Evolutionary conservation across 1,284 basidiomycete genomes (phyloP), one percentile per base, ranked within the genome.

Genomic region (Neotropicomus parvogracilis): DNA sequence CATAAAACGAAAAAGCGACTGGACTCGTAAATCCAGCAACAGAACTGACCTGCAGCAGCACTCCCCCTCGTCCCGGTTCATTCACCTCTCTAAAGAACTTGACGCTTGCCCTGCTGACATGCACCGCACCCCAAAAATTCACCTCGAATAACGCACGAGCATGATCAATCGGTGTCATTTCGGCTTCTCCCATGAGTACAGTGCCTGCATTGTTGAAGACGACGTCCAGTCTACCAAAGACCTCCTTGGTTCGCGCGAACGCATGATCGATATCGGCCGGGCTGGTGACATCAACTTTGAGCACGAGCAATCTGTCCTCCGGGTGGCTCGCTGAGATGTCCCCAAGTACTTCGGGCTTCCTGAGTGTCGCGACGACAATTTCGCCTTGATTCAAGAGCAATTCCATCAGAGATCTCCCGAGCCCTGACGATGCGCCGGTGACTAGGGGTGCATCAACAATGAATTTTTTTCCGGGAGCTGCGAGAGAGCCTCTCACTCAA

Each of bases 31-130:
- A 54, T 14, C 52, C 52, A 6, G 38, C 27, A 17, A 54, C n/a
- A 3, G 52, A 53, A 13, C 52, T 53, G 31, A 32, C 44, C 32
- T 54, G 52, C 20, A 54, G 20, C 24, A 53, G 19, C 17, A 53
- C 12, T 2, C 57, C 48, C 0, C 55, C 52, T 16, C 27, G 32
- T 3, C 43, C 46, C 4, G 32, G 33, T 17, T 33, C 40, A 21
- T 62, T 62, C 14, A 50, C 48, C 17, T 60, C 50, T 5, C 52
- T 41, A 9, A 62, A 60, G 34, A 62, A 58, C 20, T 38, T 24
- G 45, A 58, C 19, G 17, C 38, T 40, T 11, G 40, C 46, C 8
- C 32, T 29, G 34, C 55, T 59, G 19, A 60, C 53, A 2, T 42
- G 40, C 9, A 54, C 45, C 2, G 44, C 45, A 0, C 59, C 57